phyloP scores from a whole-genome alignment of 1,284 basidiomycete species.

The Boletus albobrunnescens region DNA sequence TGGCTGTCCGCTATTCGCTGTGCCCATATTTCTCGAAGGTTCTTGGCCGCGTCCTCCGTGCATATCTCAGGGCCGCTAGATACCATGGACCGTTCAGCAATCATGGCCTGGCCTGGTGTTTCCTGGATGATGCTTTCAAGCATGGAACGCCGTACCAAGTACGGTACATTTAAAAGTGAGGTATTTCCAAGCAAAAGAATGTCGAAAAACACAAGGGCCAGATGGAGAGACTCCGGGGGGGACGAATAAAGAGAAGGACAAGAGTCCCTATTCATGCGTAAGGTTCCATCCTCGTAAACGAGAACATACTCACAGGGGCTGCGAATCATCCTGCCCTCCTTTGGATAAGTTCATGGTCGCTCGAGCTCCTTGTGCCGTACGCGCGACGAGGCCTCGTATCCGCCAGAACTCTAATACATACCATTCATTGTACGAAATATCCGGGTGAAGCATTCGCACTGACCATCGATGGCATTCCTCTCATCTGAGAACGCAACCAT shows the following conservation, averaged over 20 bases:
- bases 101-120: constrained; percentile 55
- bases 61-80: constrained; percentile 23
- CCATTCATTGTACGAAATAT: constrained; percentile 3
- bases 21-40: constrained; percentile 50
- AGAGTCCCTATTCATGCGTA: constrained; percentile 30
- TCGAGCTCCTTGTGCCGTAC: constrained; percentile 53
- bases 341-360: constrained; percentile 21
- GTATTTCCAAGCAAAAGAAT: constrained; percentile 60
- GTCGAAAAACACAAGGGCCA: constrained; percentile 84
- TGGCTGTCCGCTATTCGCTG: constrained; percentile 46
- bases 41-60: constrained; percentile 16
- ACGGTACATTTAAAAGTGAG: constrained; percentile 54
- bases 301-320: constrained; percentile 20
- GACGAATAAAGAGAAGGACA: constrained; percentile 49
- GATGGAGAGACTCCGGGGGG: constrained; percentile 45
- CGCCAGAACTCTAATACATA: constrained; percentile 61
- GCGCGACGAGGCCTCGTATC: constrained; percentile 54
- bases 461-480: constrained; percentile 53
- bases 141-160: constrained; percentile 52
- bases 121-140: constrained; percentile 55
- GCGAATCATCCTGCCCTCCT: constrained; percentile 16
- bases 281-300: background rate
- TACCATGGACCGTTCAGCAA: constrained; percentile 52
- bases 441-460: constrained; percentile 9
- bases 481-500: constrained; percentile 76